Evolutionary conservation across 2,329 filamentous ascomycete genomes (phyloP).

Genomic region (Phialemonium atrogriseum): DNA sequence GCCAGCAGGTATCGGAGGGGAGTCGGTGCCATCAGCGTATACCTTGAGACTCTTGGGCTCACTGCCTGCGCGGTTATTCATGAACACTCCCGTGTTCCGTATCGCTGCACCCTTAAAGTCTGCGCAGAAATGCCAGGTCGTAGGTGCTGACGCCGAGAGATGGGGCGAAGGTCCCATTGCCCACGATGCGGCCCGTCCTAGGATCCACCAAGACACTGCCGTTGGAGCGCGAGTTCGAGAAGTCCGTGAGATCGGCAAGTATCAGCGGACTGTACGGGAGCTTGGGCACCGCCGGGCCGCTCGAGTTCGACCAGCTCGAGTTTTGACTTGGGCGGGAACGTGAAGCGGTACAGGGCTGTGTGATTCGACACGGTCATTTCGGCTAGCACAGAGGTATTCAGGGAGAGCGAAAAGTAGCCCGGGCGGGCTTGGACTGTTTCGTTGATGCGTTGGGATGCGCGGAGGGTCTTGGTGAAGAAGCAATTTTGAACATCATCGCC

Average conservation of each 20-base stretch:
- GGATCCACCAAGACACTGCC: slow-evolving; percentile 38
- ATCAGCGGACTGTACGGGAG: slow-evolving; percentile 37
- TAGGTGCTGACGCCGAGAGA: slow-evolving; percentile 44
- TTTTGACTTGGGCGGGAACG: slow-evolving; percentile 27
- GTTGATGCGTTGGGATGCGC: slow-evolving; percentile 32
- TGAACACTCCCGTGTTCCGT: slow-evolving; percentile 41
- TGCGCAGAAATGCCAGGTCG: slow-evolving; percentile 39
- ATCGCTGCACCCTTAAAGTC: slow-evolving; percentile 36
- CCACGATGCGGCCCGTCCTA: slow-evolving; percentile 36
- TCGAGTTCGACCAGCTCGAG: not conserved
- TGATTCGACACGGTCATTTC: slow-evolving; percentile 45
- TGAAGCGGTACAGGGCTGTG: slow-evolving; percentile 43
- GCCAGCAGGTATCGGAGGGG: slow-evolving; percentile 8
- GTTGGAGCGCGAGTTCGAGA: slow-evolving; percentile 38
- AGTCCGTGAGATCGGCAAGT: slow-evolving; percentile 41
- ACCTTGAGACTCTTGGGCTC: slow-evolving; percentile 19
- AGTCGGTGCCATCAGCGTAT: slow-evolving; percentile 8
- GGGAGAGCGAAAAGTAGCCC: slow-evolving; percentile 42
- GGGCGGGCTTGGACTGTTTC: slow-evolving; percentile 36
- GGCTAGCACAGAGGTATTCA: slow-evolving; percentile 36
- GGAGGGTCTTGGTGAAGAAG: slow-evolving; percentile 34
- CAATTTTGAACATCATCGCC: slow-evolving; percentile 28
- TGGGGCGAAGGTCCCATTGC: slow-evolving; percentile 39
- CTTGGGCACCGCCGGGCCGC: slow-evolving; percentile 3
- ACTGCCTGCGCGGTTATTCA: slow-evolving; percentile 38